Base-by-base conservation (phyloP, 2,329 filamentous ascomycete species). In the Arthrobotrys megalospora region DNA sequence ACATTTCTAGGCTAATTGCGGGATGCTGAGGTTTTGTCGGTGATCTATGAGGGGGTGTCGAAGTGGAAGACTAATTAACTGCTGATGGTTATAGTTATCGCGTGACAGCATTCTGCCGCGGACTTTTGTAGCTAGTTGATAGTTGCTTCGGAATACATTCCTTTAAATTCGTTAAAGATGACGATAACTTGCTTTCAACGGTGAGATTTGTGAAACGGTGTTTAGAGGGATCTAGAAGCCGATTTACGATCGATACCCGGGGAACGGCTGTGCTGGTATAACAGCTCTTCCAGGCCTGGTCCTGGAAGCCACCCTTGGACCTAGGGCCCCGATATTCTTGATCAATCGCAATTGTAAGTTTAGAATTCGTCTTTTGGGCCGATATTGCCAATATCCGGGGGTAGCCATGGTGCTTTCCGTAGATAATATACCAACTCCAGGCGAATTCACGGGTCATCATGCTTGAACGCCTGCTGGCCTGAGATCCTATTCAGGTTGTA, bases 401-500 rank as follows among this genome's bases (percentile, higher is more conserved):
- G 10, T 43, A 60, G 36, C 36, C 36, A 43, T 28, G 36, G 19
- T 21, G 7, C 7, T 60, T 28, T 28, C 36, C 36, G 55, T 60
- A 43, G 19, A 43, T 24, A 24, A 28, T 60, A 41, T 43, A 24
- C 16, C 34, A 5, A 43, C 5, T 41, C 24, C 5, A 28, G 24
- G 24, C 24, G 24, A 28, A 28, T 28, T 28, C 24, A 28, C 5
- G 16, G 14, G 21, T 21, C 19, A 45, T 64, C 19, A 19, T 16
- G 12, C 11, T 64, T 19, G 41, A 34, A 48, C 43, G 34, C 58
- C 58, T 45, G 28, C 19, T 12, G 43, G 21, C 43, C 43, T 48
- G 41, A 48, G 43, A 36, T 64, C 34, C 24, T 34, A 48, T 28
- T 28, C 41, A 64, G 60, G 43, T 48, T n/a, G 10, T 28, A 43